Evolutionary conservation across 225 moss, liverwort and hornwort species (phyloP).

Genomic region (Antitrichia curtipendula): DNA sequence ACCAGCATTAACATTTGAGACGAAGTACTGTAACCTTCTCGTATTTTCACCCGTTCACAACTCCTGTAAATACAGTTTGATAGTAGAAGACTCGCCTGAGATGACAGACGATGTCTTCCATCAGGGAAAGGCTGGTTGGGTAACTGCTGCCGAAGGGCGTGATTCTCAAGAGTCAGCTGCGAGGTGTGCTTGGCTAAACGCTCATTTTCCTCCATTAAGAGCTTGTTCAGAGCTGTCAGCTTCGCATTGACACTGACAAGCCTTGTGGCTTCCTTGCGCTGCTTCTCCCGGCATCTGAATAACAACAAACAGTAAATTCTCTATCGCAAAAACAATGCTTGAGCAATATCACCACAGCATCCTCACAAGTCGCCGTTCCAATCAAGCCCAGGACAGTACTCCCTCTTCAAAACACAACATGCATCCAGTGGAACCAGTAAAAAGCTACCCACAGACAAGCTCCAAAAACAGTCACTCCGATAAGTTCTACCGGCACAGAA

Average conservation of each 20-base stretch:
- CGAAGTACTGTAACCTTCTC: not conserved
- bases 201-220: constrained; percentile 67
- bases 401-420: not conserved
- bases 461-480: not conserved
- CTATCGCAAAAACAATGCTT: not conserved
- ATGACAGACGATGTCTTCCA: constrained; percentile 19
- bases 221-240: constrained; percentile 55
- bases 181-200: constrained; percentile 53
- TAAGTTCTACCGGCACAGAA: not conserved
- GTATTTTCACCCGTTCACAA: not conserved
- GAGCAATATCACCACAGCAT: not conserved
- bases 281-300: constrained; percentile 52
- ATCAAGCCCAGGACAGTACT: not conserved
- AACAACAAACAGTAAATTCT: not conserved
- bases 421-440: not conserved
- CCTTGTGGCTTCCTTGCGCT: constrained; percentile 57
- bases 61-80: not conserved
- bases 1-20: not conserved
- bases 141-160: constrained; percentile 49
- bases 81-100: constrained; percentile 10
- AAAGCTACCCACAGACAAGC: not conserved
- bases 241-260: constrained; percentile 58
- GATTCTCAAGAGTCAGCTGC: constrained; percentile 53
- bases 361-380: not conserved
- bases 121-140: constrained; percentile 24